Evolutionary conservation across 371 early-diverging fungal species (phyloP).

Genomic region (Mortierella sp.): DNA sequence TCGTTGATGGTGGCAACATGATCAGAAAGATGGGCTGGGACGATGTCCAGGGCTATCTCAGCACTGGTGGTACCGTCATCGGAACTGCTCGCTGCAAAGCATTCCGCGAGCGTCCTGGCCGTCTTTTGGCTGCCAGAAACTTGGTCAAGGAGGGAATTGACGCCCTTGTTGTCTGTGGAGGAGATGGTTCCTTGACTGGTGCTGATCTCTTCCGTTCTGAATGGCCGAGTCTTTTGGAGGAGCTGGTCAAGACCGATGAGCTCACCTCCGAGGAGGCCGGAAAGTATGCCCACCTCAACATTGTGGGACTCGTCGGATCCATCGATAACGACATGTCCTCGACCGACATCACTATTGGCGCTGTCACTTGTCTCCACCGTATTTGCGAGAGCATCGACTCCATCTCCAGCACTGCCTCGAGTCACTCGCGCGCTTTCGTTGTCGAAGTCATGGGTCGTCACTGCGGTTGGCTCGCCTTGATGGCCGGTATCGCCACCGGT

Average conservation of each 20-base stretch:
- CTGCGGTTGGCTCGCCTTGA: slow-evolving; percentile 99
- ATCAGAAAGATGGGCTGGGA: slow-evolving; percentile 93
- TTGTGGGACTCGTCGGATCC: slow-evolving; percentile 97
- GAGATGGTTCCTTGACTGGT: slow-evolving; percentile 99
- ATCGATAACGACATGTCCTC: slow-evolving; percentile 99
- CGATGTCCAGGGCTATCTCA: slow-evolving; percentile 90
- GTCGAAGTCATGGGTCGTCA: slow-evolving; percentile 99
- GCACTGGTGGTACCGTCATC: slow-evolving; percentile 97
- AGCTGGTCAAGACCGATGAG: slow-evolving; percentile 72
- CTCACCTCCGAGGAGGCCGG: slow-evolving; percentile 72
- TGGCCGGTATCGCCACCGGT: slow-evolving; percentile 95
- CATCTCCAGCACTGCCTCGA: slow-evolving; percentile 95
- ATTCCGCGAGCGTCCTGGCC: slow-evolving; percentile 92
- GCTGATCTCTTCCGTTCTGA: slow-evolving; percentile 95
- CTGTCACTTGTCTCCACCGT: slow-evolving; percentile 96
- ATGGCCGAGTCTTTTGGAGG: slow-evolving; percentile 89
- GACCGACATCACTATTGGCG: slow-evolving; percentile 98
- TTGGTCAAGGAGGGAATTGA: slow-evolving; percentile 95
- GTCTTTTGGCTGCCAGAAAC: slow-evolving; percentile 90
- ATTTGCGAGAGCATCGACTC: slow-evolving; percentile 98
- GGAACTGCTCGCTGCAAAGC: slow-evolving; percentile 95
- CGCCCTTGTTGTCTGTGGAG: slow-evolving; percentile 97
- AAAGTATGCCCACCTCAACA: slow-evolving; percentile 80
- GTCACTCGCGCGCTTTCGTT: slow-evolving; percentile 98
- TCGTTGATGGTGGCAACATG: slow-evolving; percentile 94